Base-by-base conservation (phyloP, 2,329 filamentous ascomycete species). In the Alternaria arborescens region DNA sequence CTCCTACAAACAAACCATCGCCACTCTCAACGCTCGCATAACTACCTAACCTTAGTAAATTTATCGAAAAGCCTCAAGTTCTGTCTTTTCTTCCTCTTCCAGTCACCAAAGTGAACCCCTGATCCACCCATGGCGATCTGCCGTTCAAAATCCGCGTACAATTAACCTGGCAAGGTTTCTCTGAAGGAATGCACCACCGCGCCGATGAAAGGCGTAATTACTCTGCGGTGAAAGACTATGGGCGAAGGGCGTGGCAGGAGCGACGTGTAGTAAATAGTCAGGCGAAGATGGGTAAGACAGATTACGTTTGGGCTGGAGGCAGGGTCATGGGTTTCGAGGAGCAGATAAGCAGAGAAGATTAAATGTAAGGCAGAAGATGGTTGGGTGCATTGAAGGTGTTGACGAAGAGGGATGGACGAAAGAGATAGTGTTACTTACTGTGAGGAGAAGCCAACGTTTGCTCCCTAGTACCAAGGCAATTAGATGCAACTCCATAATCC, bases 261-360 rank as follows among this genome's bases (percentile, higher is more conserved):
- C 34, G 16, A 26, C 26, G 47, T 6, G 6, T 60, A 1, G 18
- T 18, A 28, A 10, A 18, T 10, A 20, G 43, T 22, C 32, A 60
- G 34, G 22, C 8, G 5, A 53, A 60, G 28, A 30, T 52, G 8
- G 58, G 53, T 5, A 32, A 12, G 26, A 36, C 57, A 11, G 53
- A 60, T n/a, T 10, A n/a, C 12, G 30, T 24, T 1, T 60, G 58
- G 58, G 36, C 24, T 36, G 53, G 46, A 18, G 58, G 52, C 2
- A 44, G 32, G 2, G 18, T 38, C 12, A 38, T 55, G 3, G 28
- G 51, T 44, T 43, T 34, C 24, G 26, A 26, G 14, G 36, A 32
- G 44, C 16, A 24, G 24, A 46, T 24, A 24, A 24, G 22, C 22
- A 6, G 22, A 24, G 22, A 24, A 24, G 22, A 24, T 5, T 6